Evolutionary conservation across 2,329 filamentous ascomycete species (phyloP).

Genomic region (Colletotrichum siamense): DNA sequence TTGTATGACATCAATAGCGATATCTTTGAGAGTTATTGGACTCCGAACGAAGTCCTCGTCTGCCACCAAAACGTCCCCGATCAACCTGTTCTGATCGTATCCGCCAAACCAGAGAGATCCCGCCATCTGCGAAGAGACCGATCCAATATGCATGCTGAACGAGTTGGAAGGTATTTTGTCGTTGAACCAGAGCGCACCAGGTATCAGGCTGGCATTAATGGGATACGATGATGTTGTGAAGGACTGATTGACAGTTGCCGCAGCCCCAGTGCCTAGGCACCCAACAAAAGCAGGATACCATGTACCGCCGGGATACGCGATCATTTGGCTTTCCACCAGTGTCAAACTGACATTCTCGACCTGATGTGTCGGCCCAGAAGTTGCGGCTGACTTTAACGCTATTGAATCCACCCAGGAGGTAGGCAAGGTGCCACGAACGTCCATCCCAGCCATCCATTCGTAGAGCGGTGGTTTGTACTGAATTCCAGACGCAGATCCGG

Average conservation of each 20-base stretch:
- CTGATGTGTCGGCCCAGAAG: not conserved
- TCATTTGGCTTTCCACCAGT: slow-evolving; percentile 29
- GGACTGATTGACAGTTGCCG: slow-evolving; percentile 28
- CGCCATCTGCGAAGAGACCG: slow-evolving; percentile 32
- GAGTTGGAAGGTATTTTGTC: slow-evolving; percentile 40
- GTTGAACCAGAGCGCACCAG: slow-evolving; percentile 29
- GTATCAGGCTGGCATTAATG: slow-evolving; percentile 35
- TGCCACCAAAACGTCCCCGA: slow-evolving; percentile 34
- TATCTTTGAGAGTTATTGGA: slow-evolving; percentile 38
- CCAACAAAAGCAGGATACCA: slow-evolving; percentile 36
- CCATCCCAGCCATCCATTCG: slow-evolving; percentile 31
- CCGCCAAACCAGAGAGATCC: slow-evolving; percentile 45
- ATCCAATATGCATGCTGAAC: slow-evolving; percentile 48
- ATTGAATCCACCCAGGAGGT: not conserved
- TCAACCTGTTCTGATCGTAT: slow-evolving; percentile 44
- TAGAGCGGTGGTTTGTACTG: not conserved
- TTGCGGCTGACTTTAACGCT: not conserved
- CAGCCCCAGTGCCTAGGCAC: slow-evolving; percentile 34
- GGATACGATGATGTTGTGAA: slow-evolving; percentile 24
- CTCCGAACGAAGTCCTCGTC: slow-evolving; percentile 23
- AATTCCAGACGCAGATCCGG: not conserved
- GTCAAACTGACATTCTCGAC: slow-evolving; percentile 31
- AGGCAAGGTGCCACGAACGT: not conserved
- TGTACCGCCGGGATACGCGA: slow-evolving; percentile 31
- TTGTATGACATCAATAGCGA: slow-evolving; percentile 43